Evolutionary conservation across 1,284 basidiomycete species (phyloP).

Genomic region (Phenoliferia sp.): DNA sequence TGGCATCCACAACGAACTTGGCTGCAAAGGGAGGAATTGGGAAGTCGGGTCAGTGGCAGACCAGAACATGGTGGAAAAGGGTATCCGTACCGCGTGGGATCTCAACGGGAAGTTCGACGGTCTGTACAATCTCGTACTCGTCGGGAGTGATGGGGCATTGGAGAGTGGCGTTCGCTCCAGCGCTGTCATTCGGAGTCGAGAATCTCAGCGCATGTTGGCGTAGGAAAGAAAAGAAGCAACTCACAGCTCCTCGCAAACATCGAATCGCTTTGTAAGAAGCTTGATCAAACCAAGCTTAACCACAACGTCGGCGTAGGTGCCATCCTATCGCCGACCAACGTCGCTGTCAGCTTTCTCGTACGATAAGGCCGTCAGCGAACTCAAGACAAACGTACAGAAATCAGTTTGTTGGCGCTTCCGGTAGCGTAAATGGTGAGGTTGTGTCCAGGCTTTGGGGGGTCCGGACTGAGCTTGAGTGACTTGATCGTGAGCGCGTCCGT

Average conservation of each 20-base stretch:
- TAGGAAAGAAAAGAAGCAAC: slow-evolving; percentile 41
- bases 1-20: slow-evolving; percentile 72
- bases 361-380: background rate
- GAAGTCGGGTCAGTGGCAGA: slow-evolving; percentile 11
- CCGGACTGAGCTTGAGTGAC: slow-evolving; percentile 64
- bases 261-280: slow-evolving; percentile 71
- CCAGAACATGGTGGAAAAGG: background rate
- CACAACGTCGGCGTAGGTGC: slow-evolving; percentile 77
- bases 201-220: background rate
- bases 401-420: slow-evolving; percentile 55
- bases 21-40: slow-evolving; percentile 49
- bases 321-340: slow-evolving; percentile 55
- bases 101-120: slow-evolving; percentile 76
- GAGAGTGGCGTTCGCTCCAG: slow-evolving; percentile 62
- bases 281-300: slow-evolving; percentile 88
- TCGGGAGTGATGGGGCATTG: slow-evolving; percentile 74
- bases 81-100: slow-evolving; percentile 72
- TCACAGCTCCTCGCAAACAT: slow-evolving; percentile 88
- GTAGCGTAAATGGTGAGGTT: slow-evolving; percentile 73
- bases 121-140: slow-evolving; percentile 65
- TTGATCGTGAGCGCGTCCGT: slow-evolving; percentile 49
- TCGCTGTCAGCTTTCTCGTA: background rate
- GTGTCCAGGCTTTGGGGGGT: slow-evolving; percentile 76
- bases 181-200: slow-evolving; percentile 44
- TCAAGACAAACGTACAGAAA: slow-evolving; percentile 55